Evolutionary conservation across 768 basidiomycete genomes (phyloP), one percentile per base, ranked within the genome.

Genomic region (Serendipita vermifera): DNA sequence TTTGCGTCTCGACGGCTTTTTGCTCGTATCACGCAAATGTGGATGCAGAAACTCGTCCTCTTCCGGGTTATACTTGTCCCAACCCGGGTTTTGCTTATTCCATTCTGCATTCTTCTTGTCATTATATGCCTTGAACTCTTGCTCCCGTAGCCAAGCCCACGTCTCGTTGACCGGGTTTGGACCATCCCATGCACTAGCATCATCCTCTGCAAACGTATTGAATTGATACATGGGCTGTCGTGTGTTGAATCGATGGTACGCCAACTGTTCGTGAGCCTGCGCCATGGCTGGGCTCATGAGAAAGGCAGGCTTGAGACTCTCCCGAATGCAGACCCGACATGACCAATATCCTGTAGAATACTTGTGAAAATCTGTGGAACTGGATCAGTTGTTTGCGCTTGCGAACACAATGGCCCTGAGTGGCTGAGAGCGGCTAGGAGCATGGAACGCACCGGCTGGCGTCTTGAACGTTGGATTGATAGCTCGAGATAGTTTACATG

Each of bases 31-130:
- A n/a, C n/a, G n/a, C n/a, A n/a, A n/a, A 7, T 51, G 9, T 29
- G 46, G 46, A 26, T 51, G 46, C 5, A 51, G 22, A n/a, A 51
- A 51, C 46, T 51, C 46, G 22, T 51, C 46, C n/a, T 51, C 46
- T 9, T 51, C 46, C 31, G 46, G 46, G n/a, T 51, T 51, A n/a
- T 51, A 51, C 11, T 51, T 20, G 27, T 51, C 29, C 46, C 46
- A 51, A 51, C 31, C 46, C 46, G 20, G n/a, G 46, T 51, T 51
- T 13, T 51, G 9, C 46, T 51, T 29, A 15, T 26, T 15, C 46
- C 46, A 51, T 22, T 20, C 46, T 17, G 17, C 46, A 9, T 29
- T 29, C 29, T 26, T 51, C 20, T n/a, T 20, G 15, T 4, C 29
- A 26, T 26, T 20, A 29, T 51, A 26, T 26, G 24, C 20, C 46